A percentile compares a stretch with the other conserved stretches of the same genome.
Conservation (phyloP, 805 yeast genomes). For the Metschnikowia drakensbergensis region DNA sequence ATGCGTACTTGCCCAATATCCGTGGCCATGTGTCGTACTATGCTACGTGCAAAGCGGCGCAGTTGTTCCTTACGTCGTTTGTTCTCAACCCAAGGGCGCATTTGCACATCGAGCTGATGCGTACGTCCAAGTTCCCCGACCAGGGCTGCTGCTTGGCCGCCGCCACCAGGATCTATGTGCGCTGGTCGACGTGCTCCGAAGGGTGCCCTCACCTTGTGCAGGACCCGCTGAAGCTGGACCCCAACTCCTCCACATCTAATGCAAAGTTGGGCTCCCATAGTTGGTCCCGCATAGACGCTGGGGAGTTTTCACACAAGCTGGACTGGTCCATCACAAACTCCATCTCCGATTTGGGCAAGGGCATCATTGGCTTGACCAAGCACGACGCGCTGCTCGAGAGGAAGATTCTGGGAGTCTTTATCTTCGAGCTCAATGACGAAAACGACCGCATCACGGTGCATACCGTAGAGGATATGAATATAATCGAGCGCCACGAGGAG, state of each 20-base stretch:
- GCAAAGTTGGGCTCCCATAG: constrained; percentile 39
- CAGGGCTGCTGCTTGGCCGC: constrained; percentile 32
- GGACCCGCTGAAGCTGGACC: not conserved
- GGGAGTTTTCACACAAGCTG: constrained; percentile 12
- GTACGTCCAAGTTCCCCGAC: constrained; percentile 27
- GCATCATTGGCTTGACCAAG: constrained; percentile 31
- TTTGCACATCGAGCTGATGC: constrained; percentile 48
- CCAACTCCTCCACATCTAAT: constrained; percentile 29
- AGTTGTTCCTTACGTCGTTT: constrained; percentile 50
- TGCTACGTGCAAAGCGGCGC: constrained; percentile 54
- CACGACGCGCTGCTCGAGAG: constrained; percentile 32
- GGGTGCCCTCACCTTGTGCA: constrained; percentile 45
- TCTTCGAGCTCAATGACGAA: constrained; percentile 58
- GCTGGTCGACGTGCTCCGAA: constrained; percentile 56
- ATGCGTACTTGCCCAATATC: constrained; percentile 51
- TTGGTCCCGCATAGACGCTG: constrained; percentile 37
- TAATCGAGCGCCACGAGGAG: constrained; percentile 41
- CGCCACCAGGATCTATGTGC: constrained; percentile 48
- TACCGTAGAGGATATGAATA: constrained; percentile 63
- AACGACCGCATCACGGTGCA: constrained; percentile 57
- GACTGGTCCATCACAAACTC: constrained; percentile 22
- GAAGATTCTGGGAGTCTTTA: constrained; percentile 52
- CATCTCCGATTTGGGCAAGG: constrained; percentile 28
- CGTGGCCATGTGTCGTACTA: constrained; percentile 54
- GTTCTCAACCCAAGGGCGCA: constrained; percentile 50